phyloP scores from a whole-genome alignment of 2,329 filamentous ascomycete species.

The Metarhizium rileyi region DNA sequence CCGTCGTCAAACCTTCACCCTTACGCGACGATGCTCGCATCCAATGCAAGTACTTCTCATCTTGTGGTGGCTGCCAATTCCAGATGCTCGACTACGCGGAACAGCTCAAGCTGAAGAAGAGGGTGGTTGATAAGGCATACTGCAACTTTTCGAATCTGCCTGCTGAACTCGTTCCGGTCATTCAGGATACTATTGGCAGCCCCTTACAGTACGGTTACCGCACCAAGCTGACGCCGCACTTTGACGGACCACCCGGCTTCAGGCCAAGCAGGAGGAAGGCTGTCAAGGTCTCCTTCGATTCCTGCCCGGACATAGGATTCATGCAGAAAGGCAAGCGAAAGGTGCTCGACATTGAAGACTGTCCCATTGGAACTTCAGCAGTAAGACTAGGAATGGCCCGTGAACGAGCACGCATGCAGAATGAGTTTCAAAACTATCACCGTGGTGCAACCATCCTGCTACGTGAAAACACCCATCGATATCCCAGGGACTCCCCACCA shows the following conservation, averaged over 20 bases:
- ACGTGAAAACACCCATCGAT: constrained; percentile 71
- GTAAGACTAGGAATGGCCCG: constrained; percentile 69
- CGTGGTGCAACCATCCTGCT: constrained; percentile 82
- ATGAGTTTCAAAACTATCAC: constrained; percentile 61
- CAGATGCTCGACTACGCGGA: constrained; percentile 90
- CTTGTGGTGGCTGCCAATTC: constrained; percentile 89
- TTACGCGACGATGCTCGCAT: constrained; percentile 69
- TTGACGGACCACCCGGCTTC: constrained; percentile 62
- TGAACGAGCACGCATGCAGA: constrained; percentile 66
- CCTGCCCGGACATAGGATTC: constrained; percentile 77
- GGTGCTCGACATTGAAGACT: constrained; percentile 93
- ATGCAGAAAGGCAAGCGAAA: constrained; percentile 72
- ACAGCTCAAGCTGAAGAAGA: constrained; percentile 76
- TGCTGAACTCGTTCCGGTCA: constrained; percentile 61
- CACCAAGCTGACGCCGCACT: constrained; percentile 95
- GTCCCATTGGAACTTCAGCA: constrained; percentile 83
- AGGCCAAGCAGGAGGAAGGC: constrained; percentile 38
- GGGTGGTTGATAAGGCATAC: constrained; percentile 85
- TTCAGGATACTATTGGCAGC: constrained; percentile 80
- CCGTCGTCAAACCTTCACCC: constrained; percentile 62
- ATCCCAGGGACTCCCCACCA: constrained; percentile 33
- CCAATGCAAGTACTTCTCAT: constrained; percentile 76
- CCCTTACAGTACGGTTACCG: constrained; percentile 89
- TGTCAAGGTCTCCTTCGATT: constrained; percentile 36
- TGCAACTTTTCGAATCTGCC: constrained; percentile 80